These are phyloP conservation scores for Didymella segeticola DNA, from an alignment of 2,329 filamentous ascomycete species.

Conservation along the genomic window DNA sequence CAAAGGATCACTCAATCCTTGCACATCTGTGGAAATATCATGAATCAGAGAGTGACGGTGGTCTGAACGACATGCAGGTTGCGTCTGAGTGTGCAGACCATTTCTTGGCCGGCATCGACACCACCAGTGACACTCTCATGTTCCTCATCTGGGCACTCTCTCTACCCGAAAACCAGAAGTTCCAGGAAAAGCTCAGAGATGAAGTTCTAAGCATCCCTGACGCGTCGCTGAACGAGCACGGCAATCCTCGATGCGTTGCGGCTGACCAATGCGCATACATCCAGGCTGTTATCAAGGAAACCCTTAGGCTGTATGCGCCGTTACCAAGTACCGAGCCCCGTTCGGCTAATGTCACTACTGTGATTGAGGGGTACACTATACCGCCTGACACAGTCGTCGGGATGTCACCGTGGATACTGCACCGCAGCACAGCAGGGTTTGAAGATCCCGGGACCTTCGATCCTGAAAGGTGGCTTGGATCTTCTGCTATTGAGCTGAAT, in stretches of 20 bases:
- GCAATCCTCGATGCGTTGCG: background rate
- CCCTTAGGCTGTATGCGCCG: background rate
- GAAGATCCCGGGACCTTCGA: background rate
- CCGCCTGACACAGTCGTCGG: background rate
- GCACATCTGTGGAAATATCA: slow-evolving; percentile 1
- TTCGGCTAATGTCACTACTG: background rate
- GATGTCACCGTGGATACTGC: background rate
- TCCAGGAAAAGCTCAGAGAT: background rate
- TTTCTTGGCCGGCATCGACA: background rate
- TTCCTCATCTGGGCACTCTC: slow-evolving; percentile 1
- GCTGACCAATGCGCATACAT: background rate
- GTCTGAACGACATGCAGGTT: background rate
- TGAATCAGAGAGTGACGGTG: background rate
- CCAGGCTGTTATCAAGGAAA: background rate
- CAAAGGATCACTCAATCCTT: background rate
- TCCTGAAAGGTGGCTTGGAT: background rate
- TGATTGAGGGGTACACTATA: background rate
- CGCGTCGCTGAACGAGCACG: background rate
- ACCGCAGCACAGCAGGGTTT: background rate
- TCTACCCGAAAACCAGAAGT: background rate
- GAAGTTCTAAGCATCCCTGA: background rate
- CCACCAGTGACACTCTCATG: background rate
- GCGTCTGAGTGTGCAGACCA: slow-evolving; percentile 3
- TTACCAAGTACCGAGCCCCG: background rate
- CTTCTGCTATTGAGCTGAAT: background rate